Conservation (phyloP, 169 alveolate species). For the Plasmodium vivax region DNA sequence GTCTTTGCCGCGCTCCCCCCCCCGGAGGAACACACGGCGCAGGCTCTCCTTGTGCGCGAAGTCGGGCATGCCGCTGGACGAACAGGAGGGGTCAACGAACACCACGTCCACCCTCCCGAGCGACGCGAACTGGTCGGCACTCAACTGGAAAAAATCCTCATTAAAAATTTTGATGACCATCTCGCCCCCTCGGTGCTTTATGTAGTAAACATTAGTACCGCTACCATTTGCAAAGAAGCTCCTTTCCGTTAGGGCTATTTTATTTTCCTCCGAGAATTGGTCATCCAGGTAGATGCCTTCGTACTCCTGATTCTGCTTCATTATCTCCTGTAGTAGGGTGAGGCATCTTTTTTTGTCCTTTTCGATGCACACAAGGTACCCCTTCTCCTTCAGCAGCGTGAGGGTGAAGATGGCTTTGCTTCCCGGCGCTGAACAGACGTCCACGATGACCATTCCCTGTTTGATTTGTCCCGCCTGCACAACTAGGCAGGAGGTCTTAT, state of each 20-base stretch:
- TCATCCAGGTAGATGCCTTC: conserved; percentile 43
- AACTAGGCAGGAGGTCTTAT: conserved; percentile 66
- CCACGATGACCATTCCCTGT: conserved; percentile 60
- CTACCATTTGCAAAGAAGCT: background rate
- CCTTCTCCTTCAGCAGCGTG: conserved; percentile 17
- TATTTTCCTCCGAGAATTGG: background rate
- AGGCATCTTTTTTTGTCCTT: conserved; percentile 48
- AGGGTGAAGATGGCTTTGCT: conserved; percentile 61
- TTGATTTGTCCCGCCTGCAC: conserved; percentile 59
- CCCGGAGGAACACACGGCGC: background rate
- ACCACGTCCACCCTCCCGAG: conserved; percentile 37
- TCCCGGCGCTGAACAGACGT: conserved; percentile 72
- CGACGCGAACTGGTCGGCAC: background rate
- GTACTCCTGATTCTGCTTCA: conserved; percentile 38
- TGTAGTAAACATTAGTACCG: conserved; percentile 12
- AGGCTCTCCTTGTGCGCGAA: conserved; percentile 28
- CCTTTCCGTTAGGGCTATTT: background rate
- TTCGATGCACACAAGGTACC: conserved; percentile 69
- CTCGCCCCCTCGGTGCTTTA: conserved; percentile 49
- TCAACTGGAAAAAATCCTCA: conserved; percentile 39
- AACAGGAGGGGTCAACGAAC: conserved; percentile 65
- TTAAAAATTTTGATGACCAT: conserved; percentile 45
- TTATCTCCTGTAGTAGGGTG: conserved; percentile 51
- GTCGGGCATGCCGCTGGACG: conserved; percentile 76
- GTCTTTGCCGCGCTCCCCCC: background rate